Evolutionary conservation across 2,329 filamentous ascomycete species (phyloP), one percentile per base, ranked within the genome.

Genomic region (Curvularia verruculosa): DNA sequence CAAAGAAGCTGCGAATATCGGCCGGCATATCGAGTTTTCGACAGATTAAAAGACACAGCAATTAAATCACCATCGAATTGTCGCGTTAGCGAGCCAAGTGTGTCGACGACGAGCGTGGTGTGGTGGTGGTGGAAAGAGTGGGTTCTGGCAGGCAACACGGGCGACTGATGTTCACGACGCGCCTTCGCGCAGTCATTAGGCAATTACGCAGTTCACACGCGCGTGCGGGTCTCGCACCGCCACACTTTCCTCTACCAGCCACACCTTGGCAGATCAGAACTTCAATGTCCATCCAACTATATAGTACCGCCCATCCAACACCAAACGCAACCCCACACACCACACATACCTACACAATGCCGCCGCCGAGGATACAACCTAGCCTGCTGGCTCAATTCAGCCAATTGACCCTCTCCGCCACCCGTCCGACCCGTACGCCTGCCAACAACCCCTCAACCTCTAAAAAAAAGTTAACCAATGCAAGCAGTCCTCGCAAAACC

Each of bases 1-100:
- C 87, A 80, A 98, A 97, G 79, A 97, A 98, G 68, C 84, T 92
- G 72, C 93, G 85, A 71, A 97, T 98, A 78, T 98, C 94, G 61
- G 83, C 73, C 52, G 92, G 87, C 92, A 96, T 96, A n/a, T 34
- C 56, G 18, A n/a, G n/a, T n/a, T n/a, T n/a, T n/a, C n/a, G n/a
- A n/a, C n/a, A n/a, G n/a, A n/a, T n/a, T n/a, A n/a, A 43, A n/a
- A 47, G 54, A 37, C 43, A 28, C 24, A 5, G 4, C 12, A 15
- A 21, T 34, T 23, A 41, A 19, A 23, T 18, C 41, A 13, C 9
- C 15, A 13, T 43, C 24, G 28, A 19, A 15, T 23, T 26, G 19
- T 36, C 26, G 28, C 44, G 45, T 52, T 44, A 5, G 6, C 9
- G 28, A 18, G 21, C 23, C 39, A 44, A 31, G 18, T 39, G 40